Base-by-base conservation (phyloP, 2,329 filamentous ascomycete species). In the Bipolaris victoriae region DNA sequence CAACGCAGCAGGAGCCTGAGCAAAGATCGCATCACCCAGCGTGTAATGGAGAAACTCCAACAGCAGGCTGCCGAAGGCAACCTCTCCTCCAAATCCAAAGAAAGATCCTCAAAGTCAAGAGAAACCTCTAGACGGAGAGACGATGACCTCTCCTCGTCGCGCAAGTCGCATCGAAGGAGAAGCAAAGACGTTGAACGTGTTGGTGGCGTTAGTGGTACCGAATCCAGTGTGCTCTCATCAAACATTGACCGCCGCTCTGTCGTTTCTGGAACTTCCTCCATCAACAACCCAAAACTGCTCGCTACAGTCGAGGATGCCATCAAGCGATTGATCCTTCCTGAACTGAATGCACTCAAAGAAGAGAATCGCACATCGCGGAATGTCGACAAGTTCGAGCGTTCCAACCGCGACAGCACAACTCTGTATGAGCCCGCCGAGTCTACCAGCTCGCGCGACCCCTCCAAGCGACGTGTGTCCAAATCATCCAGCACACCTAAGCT, bases 261-360 rank as follows among this genome's bases (percentile, higher is more conserved):
- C 62, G 64, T 74, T 20, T 78, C 76, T 9, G 74, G 66, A 57
- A 77, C 77, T 1, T 91, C 91, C 3, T 94, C 91, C 0, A 91
- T 96, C 74, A 96, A 96, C 78, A 97, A 97, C 69, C 93, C 93
- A 0, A 95, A 92, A 72, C 80, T 97, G 1, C 83, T 97, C 2
- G 91, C 95, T 69, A 95, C 92, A 0, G 93, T 97, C 3, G 93
- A 97, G 78, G 92, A 97, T 77, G 92, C 92, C 13, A 96, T 97
- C 70, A 88, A 92, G 61, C 86, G 92, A 47, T 83, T 97, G 48
- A 96, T 97, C 51, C 79, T 99, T 2, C 95, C 95, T 0, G 94
- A 99, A 76, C 82, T 99, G 43, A 94, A 92, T 67, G 91, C 92
- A 9, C 81, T 99, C 52, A 97, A 97, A 76, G 88, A 93, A 68